Evolutionary conservation across 495 filamentous ascomycete species (phyloP), one percentile per base, ranked within the genome.

Genomic region (Arthonia radiata): DNA sequence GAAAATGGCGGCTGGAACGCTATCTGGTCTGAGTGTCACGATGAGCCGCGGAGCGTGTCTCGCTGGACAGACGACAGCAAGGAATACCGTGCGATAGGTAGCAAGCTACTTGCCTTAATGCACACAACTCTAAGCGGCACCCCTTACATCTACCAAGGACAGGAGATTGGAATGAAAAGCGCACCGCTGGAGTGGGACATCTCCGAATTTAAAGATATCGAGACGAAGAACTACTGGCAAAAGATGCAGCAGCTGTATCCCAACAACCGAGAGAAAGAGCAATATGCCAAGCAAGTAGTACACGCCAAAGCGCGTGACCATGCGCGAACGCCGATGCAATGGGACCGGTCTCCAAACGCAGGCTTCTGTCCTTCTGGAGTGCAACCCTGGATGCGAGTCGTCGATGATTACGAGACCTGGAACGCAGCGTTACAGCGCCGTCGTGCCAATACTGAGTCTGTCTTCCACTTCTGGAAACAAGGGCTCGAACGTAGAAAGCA

Each of bases 141-240:
- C 0, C 52, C 72, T 1, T 81, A 73, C 39, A 38, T 79, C 4
- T 79, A 74, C 34, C 71, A 81, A 36, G 75, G 75, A 5, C 69
- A 82, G 37, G 74, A 82, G 35, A 45, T 81, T 10, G 75, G 71
- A 1, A 77, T 78, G 65, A 54, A 57, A 17, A 79, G 81, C 38
- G 57, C 73, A 14, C 71, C 75, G 0, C 32, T 38, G 3, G 36
- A 50, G 11, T 79, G 72, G 73, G 48, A 42, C 0, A 67, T 75
- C 14, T 58, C 63, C 9, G 61, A 75, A 29, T 79, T 71, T 44
- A 64, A 68, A 35, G 75, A 81, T 36, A 57, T 78, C 27, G 74
- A 76, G 35, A 63, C 61, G 17, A 40, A 66, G 3, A 72, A 68
- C 35, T 69, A 69, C 28, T 73, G 64, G 57, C 40, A 57, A 17